Evolutionary conservation across 2,329 filamentous ascomycete genomes (phyloP), one percentile per base, ranked within the genome.

Genomic region (Pyricularia sp.): DNA sequence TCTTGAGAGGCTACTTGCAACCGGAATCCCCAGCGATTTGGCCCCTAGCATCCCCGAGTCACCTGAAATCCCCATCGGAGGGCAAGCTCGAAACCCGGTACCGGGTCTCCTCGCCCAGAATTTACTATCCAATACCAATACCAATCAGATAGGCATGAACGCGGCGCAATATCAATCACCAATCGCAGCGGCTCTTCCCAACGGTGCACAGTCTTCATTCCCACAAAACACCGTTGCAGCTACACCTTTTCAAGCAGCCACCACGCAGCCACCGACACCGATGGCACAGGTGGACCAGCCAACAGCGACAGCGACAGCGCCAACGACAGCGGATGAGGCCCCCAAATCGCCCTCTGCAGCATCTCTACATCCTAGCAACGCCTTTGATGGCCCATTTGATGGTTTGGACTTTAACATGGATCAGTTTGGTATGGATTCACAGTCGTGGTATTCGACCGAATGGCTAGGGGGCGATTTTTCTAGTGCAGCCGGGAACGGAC

Each of bases 1-100:
- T 66, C 76, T 87, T 20, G 84, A 86, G 59, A 83, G 81, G 64
- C 75, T 87, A 31, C 82, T 87, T 42, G 75, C 78, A 23, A 79
- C 81, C 20, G 84, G 83, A 20, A 74, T 84, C 6, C 75, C 73
- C 67, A 74, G 71, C 61, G 76, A 72, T 72, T 74, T 69, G 31
- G 78, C 71, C 30, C 79, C 72, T 30, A 77, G 73, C 70, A 69
- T 76, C 2, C 42, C 69, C 11, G 71, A 67, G 69, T 69, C 70
- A 3, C 69, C 71, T 5, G 70, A 70, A 1, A 55, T 69, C 9
- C n/a, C 66, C 61, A 69, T n/a, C 5, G 28, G 42, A 61, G 4
- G 23, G 58, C 42, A 33, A 33, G 20, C 20, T 9, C 42, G 42
- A n/a, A 28, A 61, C 25, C n/a, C 23, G 3, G 58, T 25, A 10